Evolutionary conservation across 495 filamentous ascomycete species (phyloP), one percentile per base, ranked within the genome.

Genomic region (Bryoglossum gracile): DNA sequence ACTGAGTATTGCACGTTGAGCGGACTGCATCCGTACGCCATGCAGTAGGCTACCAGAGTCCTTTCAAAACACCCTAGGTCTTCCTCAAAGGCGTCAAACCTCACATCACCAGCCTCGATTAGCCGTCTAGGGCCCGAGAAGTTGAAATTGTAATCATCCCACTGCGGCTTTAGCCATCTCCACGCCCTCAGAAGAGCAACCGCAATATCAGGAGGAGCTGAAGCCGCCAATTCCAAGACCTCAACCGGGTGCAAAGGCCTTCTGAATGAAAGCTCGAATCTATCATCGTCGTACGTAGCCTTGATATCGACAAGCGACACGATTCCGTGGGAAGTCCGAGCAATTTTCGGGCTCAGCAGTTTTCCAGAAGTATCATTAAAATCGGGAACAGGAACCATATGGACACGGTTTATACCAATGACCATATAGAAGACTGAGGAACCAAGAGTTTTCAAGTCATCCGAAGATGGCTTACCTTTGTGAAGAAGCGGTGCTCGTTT

Each of bases 31-130:
- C 50, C 48, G 55, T 89, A 95, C 18, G 83, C 87, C 8, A 85
- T 76, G 51, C 87, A 85, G 62, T 95, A 95, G 13, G 89, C 92
- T 33, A 86, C 78, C 16, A 98, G 69, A 0, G 89, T 96, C 22
- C 86, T 78, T 56, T 86, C 83, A 59, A 95, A 82, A 53, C 82
- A 83, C 30, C 82, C 79, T 56, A 87, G 80, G 50, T 95, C 88
- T 54, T 94, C 83, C 39, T 84, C 80, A 16, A 74, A 75, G 46
- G 86, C 77, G 3, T 89, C 65, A 50, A 79, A 76, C 6, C 71
- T 66, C 11, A 18, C 17, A 2, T 59, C 48, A 5, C 21, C 32
- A 17, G 10, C 34, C 21, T 43, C 9, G 6, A 50, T n/a, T 17
- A 51, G 32, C 13, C 45, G 38, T 41, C 37, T 47, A 4, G 82